phyloP scores from a whole-genome alignment of 352 stramenopile species.

The Pseudoperonospora humuli region DNA sequence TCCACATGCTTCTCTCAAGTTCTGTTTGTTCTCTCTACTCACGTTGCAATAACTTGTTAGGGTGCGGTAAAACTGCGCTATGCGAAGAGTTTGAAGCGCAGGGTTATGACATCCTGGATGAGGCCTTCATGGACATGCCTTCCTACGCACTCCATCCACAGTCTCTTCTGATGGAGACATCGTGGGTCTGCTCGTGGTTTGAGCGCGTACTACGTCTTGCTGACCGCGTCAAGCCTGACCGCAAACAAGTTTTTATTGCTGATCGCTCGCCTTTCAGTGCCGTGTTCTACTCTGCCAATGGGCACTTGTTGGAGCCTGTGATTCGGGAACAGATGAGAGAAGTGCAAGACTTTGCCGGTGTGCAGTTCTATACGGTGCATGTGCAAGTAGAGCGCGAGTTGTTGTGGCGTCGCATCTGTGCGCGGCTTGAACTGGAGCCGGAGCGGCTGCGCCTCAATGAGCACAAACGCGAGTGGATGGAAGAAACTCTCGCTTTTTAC shows the following conservation, averaged over 20 bases:
- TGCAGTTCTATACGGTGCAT: conserved; percentile 84
- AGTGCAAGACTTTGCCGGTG: conserved; percentile 56
- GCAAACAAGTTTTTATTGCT: conserved; percentile 69
- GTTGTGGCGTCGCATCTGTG: conserved; percentile 69
- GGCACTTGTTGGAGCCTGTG: conserved; percentile 67
- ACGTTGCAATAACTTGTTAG: conserved; percentile 7
- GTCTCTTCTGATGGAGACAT: conserved; percentile 86
- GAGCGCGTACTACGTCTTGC: conserved; percentile 75
- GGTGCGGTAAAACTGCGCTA: conserved; percentile 77
- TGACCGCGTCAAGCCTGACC: conserved; percentile 31
- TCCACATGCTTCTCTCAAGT: neutral
- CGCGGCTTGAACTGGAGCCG: conserved; percentile 53
- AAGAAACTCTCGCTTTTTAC: conserved; percentile 77
- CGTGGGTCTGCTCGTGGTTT: conserved; percentile 88
- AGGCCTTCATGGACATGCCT: conserved; percentile 87
- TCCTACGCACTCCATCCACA: conserved; percentile 80
- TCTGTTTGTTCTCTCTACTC: conserved; percentile 3
- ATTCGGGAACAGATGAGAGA: conserved; percentile 81
- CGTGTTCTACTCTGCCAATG: conserved; percentile 72
- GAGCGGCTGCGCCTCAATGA: conserved; percentile 75
- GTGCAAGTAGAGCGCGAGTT: conserved; percentile 67
- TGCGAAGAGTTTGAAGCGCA: conserved; percentile 65
- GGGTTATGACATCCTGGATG: conserved; percentile 76
- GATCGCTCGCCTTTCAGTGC: conserved; percentile 82
- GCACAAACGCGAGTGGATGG: conserved; percentile 82